Evolutionary conservation across 768 basidiomycete genomes (phyloP), one percentile per base, ranked within the genome.

Genomic region (Amanita molliuscula): DNA sequence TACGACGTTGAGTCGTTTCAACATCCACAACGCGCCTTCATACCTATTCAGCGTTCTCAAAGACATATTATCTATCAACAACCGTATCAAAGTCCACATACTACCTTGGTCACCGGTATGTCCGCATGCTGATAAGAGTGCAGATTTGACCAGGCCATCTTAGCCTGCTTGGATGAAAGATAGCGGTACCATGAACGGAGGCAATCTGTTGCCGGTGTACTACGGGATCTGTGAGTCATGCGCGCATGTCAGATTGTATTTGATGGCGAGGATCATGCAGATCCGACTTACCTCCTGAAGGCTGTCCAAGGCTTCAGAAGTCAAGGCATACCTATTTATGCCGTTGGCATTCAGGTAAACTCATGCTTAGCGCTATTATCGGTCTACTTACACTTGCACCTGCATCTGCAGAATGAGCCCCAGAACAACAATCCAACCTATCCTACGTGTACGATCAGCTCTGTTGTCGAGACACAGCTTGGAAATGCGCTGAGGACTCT

Each of bases 91-190:
- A 55, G 66, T 84, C 18, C 79, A 84, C 54, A 53, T 84, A 6
- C 47, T 82, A 11, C 82, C 87, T 4, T 88, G 87, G 87, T 85
- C 84, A 25, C 83, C 84, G 2, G 85, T 85, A 59, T 53, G 76
- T 65, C 25, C 6, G 6, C 16, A 23, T 44, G 9, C 7, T 23
- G 7, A 20, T 8, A 7, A 15, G 16, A 15, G 18, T 20, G 3
- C 16, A 25, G 28, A 6, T 20, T n/a, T 29, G 43, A 29, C 4
- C 5, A 26, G 36, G 11, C 29, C 18, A 37, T 66, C 51, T 35
- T 50, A 87, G 84, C 86, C 87, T 9, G 82, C 67, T 3, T 89
- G 87, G 86, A 86, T 87, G 84, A 88, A 88, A 62, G 68, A 66
- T 43, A 78, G 73, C 50, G 73, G 72, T 4, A 75, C 76, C 0